Conservation (phyloP, 805 yeast genomes). For the Wickerhamomyces silvicola region DNA sequence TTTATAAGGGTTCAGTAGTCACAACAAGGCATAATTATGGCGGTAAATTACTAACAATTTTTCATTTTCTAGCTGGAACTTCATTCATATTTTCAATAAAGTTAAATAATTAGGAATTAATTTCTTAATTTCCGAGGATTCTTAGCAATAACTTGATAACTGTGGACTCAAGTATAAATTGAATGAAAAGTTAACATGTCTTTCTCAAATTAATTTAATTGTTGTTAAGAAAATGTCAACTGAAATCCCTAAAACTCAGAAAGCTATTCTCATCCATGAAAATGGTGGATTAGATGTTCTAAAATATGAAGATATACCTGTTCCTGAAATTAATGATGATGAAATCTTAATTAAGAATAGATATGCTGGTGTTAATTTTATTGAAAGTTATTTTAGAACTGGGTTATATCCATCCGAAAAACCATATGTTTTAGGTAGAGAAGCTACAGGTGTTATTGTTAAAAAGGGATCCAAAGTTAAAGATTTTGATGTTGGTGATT, state of each 20-base stretch:
- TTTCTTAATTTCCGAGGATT: too few species aligned
- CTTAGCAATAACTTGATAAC: too few species aligned
- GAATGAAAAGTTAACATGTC: too few species aligned
- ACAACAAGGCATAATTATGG: too few species aligned
- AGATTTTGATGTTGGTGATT: constrained; percentile 59
- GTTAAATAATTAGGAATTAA: too few species aligned
- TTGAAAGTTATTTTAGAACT: constrained; percentile 75
- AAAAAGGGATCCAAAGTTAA: constrained; percentile 55
- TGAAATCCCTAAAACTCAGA: constrained; percentile 48
- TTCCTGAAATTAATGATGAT: constrained; percentile 47
- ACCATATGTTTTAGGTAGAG: constrained; percentile 70
- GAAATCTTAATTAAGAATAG: constrained; percentile 68
- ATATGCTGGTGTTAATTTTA: constrained; percentile 76
- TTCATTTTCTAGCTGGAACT: too few species aligned
- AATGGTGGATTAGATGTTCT: constrained; percentile 52
- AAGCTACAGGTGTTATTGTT: constrained; percentile 65
- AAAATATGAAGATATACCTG: constrained; percentile 46
- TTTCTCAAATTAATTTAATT: too few species aligned
- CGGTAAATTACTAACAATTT: too few species aligned
- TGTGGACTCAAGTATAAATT: too few species aligned
- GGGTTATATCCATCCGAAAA: constrained; percentile 61
- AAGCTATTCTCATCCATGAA: constrained; percentile 48
- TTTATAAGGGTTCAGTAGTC: too few species aligned
- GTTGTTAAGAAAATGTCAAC: constrained; percentile 13
- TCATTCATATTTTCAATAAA: too few species aligned